Percentiles rank a stretch among this genome's conserved stretches.
Evolutionary conservation across 2,329 filamentous ascomycete species (phyloP).

Genomic region (Alternaria ethzedia): DNA sequence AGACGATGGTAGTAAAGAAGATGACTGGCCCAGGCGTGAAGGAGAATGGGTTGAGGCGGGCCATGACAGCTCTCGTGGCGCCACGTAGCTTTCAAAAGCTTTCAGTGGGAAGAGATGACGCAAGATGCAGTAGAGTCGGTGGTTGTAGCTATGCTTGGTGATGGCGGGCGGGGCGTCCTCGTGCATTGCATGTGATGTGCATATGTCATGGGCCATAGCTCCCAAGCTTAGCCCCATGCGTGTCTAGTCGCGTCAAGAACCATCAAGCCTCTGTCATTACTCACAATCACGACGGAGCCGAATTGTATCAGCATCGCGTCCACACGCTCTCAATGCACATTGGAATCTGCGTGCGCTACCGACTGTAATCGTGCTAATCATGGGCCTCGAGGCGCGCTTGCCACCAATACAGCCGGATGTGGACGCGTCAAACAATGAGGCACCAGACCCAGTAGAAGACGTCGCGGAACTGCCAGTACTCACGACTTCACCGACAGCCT

Average conservation of each 20-base stretch:
- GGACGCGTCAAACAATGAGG: not conserved
- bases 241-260: not conserved
- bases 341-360: not conserved
- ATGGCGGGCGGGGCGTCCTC: conserved; percentile 9
- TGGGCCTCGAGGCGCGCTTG: not conserved
- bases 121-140: conserved; percentile 6
- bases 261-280: not conserved
- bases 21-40: conserved; percentile 85
- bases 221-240: conserved; percentile 1
- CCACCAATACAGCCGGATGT: not conserved
- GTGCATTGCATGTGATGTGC: conserved; percentile 13
- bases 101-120: conserved; percentile 13
- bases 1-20: conserved; percentile 76
- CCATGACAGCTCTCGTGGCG: conserved; percentile 33
- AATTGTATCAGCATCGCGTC: not conserved
- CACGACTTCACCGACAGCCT: conserved; percentile 23
- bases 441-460: not conserved
- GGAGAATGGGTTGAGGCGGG: conserved; percentile 61
- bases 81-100: conserved; percentile 16
- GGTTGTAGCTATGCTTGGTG: conserved; percentile 11
- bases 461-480: conserved; percentile 21
- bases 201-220: conserved; percentile 24
- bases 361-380: fast-evolving
- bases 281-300: not conserved
- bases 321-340: not conserved